Conservation (phyloP, 176 grass and related monocot genomes). For the Sorghum bicolor region Sorghum_bicolor_NCBIv3 NC_012879.2:60684001-60684500, state of each 20-base stretch:
- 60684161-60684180: constrained; percentile 66
- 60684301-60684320: constrained; percentile 51
- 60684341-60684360: neutral
- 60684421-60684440: neutral
- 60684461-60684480: neutral
- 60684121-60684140: constrained; percentile 99
- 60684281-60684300: constrained; percentile 78
- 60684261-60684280: constrained; percentile 88
- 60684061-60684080: constrained; percentile 36
- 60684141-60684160: constrained; percentile 80
- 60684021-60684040: constrained; percentile 96
- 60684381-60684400: neutral
- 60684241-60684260: constrained; percentile 76
- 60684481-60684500: constrained; percentile 18
- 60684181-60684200: constrained; percentile 84
- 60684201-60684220: constrained; percentile 88
- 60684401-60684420: neutral
- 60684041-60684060: constrained; percentile 75
- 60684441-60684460: neutral
- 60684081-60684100: constrained; percentile 38
- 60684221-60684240: constrained; percentile 49
- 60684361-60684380: neutral
- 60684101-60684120: constrained; percentile 30
- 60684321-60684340: neutral
- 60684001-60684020: constrained; percentile 84